Evolutionary conservation across 345 rosid genomes (phyloP).

Genomic region (Odontarrhena argentea): DNA sequence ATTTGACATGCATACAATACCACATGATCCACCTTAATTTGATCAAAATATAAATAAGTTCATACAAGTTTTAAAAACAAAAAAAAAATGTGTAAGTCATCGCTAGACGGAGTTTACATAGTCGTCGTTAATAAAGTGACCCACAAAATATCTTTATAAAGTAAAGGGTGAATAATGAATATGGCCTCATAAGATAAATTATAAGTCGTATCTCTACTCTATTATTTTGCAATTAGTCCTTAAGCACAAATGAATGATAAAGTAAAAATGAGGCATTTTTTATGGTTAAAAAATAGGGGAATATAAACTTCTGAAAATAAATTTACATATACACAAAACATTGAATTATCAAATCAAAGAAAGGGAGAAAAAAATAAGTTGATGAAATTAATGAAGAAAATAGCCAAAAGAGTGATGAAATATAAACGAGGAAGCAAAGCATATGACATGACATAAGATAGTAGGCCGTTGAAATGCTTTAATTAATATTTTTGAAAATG

Average conservation of each 20-base stretch:
- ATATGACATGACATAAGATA: constrained; percentile 24
- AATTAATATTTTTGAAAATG: neutral
- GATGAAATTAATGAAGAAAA: constrained; percentile 27
- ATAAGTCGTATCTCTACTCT: no score
- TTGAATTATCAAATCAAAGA: neutral
- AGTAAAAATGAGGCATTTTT: no score
- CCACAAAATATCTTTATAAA: neutral
- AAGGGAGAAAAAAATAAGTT: constrained; percentile 14
- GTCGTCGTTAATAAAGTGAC: neutral
- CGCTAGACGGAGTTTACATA: constrained; percentile 11
- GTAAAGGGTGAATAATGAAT: no score
- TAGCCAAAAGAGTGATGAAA: constrained; percentile 25
- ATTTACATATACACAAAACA: neutral
- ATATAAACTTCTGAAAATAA: neutral
- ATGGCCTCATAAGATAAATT: no score
- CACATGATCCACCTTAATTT: neutral
- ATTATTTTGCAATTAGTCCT: no score
- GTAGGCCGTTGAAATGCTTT: constrained; percentile 26
- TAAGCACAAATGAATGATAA: no score
- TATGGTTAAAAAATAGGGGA: no score
- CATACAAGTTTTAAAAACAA: no score
- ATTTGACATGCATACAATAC: constrained; percentile 14
- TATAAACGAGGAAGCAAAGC: constrained; percentile 26
- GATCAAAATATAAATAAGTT: neutral
- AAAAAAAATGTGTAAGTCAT: no score